A percentile compares a stretch with the other conserved stretches of the same genome.
Conservation (phyloP, 306 rosid species). For the Ceratonia siliqua region DNA sequence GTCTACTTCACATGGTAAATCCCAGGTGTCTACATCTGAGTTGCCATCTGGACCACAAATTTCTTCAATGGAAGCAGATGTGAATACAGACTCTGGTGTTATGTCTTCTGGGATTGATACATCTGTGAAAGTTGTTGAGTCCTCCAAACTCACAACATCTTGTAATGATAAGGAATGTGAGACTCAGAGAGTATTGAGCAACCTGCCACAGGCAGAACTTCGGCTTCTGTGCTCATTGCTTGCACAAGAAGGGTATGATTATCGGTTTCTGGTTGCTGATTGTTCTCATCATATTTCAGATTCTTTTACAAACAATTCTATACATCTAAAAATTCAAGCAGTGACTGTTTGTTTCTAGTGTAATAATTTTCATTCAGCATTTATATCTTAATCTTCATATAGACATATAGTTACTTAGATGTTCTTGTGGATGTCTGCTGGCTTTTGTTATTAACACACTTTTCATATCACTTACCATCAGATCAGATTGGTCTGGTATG, state of each 20-base stretch:
- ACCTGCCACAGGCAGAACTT: slow-evolving; percentile 82
- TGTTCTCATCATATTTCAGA: background rate
- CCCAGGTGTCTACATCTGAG: slow-evolving; percentile 51
- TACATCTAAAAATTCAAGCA: background rate
- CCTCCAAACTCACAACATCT: slow-evolving; percentile 54
- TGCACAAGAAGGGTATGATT: slow-evolving; percentile 91
- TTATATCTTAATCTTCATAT: background rate
- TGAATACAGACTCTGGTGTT: slow-evolving; percentile 54
- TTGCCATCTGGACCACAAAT: slow-evolving; percentile 58
- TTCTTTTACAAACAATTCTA: background rate
- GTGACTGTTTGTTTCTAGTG: background rate
- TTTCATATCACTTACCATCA: background rate
- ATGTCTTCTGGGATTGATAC: slow-evolving; percentile 49
- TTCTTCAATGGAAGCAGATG: slow-evolving; percentile 61
- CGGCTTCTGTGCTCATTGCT: slow-evolving; percentile 89
- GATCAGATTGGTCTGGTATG: slow-evolving; percentile 14
- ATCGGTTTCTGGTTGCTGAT: slow-evolving; percentile 17
- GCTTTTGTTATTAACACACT: slow-evolving; percentile 10
- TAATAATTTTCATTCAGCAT: background rate
- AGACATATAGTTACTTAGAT: slow-evolving; percentile 8
- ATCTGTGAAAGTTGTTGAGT: slow-evolving; percentile 46
- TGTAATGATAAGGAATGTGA: slow-evolving; percentile 51
- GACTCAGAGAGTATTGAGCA: slow-evolving; percentile 55
- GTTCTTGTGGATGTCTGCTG: slow-evolving; percentile 2
- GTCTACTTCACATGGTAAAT: slow-evolving; percentile 50